These are phyloP conservation scores for Citrus glauca DNA, from an alignment of 345 rosid genomes.

Conservation along the genomic window DNA sequence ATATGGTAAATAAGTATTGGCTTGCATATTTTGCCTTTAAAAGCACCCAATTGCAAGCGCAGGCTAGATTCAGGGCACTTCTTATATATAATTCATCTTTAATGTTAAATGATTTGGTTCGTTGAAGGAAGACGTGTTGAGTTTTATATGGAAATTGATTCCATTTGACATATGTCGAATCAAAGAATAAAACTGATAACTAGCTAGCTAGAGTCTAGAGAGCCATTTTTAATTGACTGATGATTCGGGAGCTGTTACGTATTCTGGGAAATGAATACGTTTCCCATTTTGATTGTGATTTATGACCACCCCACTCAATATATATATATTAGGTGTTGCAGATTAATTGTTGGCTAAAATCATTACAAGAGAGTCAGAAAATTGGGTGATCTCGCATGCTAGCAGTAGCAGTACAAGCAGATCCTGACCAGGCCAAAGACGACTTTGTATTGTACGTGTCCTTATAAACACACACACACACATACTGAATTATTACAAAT, in stretches of 20 bases:
- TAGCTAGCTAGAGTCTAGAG: neutral
- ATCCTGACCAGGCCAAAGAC: neutral
- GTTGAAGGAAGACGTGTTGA: slow-evolving; percentile 22
- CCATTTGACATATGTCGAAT: neutral
- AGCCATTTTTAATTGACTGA: no score
- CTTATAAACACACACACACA: neutral
- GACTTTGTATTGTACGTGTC: neutral
- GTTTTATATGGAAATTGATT: neutral
- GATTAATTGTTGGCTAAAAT: slow-evolving; percentile 15
- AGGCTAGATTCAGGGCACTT: slow-evolving; percentile 30
- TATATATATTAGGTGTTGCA: neutral
- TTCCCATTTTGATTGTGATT: neutral
- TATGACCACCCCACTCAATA: neutral
- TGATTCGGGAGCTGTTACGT: neutral
- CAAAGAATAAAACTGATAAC: neutral
- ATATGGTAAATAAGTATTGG: neutral
- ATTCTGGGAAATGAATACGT: neutral
- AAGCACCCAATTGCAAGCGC: neutral
- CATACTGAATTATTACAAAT: neutral
- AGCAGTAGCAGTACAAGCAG: neutral
- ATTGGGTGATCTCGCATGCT: slow-evolving; percentile 6
- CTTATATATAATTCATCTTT: neutral
- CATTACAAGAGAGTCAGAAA: slow-evolving; percentile 1
- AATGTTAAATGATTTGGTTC: neutral
- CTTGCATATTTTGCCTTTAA: neutral